Percentiles rank a stretch among this genome's conserved stretches.
phyloP scores from a whole-genome alignment of 441 rosid species.

The Euphorbia celastroides region DNA sequence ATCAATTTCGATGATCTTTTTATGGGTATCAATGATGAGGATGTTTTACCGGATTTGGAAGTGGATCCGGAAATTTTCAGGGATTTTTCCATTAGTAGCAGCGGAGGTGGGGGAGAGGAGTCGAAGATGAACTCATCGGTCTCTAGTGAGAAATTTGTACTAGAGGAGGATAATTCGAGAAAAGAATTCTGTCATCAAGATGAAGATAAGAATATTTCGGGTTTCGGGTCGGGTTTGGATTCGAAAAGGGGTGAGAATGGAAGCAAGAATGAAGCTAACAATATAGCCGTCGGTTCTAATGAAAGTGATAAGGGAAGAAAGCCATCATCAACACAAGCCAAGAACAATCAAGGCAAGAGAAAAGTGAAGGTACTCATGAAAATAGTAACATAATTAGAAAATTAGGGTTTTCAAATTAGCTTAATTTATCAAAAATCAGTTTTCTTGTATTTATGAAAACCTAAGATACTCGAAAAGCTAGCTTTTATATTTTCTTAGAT shows the following conservation, averaged over 20 bases:
- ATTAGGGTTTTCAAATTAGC: constrained; percentile 1
- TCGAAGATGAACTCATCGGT: constrained; percentile 35
- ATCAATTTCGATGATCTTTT: constrained; percentile 76
- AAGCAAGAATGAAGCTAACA: constrained; percentile 37
- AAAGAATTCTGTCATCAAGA: constrained; percentile 17
- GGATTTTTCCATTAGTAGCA: constrained; percentile 43
- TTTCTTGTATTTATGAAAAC: too few species aligned
- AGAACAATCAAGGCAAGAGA: constrained; percentile 54
- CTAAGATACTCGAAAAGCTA: too few species aligned
- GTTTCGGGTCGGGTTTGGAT: constrained; percentile 22
- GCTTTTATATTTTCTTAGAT: too few species aligned
- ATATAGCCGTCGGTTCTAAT: constrained; percentile 25
- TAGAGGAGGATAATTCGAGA: constrained; percentile 19
- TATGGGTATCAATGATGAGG: constrained; percentile 47
- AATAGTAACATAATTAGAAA: neutral
- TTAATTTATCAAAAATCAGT: too few species aligned
- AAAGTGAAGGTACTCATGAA: constrained; percentile 56
- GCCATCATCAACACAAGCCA: constrained; percentile 29
- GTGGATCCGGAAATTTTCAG: constrained; percentile 67
- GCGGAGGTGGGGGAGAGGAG: constrained; percentile 32
- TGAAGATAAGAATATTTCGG: constrained; percentile 32
- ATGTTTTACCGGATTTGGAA: constrained; percentile 73
- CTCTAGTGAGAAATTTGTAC: constrained; percentile 14
- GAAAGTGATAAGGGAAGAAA: constrained; percentile 41
- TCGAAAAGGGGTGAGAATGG: constrained; percentile 47